Evolutionary conservation across 371 early-diverging fungal species (phyloP).

Genomic region (Choanephora cucurbitarum): DNA sequence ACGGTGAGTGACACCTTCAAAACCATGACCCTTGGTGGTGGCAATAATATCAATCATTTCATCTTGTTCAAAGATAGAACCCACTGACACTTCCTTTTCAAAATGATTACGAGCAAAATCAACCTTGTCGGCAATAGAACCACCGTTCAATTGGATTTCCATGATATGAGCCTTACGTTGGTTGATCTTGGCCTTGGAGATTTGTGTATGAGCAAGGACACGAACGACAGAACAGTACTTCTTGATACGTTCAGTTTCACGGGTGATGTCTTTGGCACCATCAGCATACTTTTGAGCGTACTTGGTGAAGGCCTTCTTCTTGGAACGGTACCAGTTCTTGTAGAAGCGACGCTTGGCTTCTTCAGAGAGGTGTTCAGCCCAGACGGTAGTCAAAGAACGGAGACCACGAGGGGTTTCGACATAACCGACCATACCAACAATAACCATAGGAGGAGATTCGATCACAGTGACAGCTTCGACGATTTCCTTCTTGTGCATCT

Average conservation of each 20-base stretch:
- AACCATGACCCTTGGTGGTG: slow-evolving; percentile 99
- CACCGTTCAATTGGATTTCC: slow-evolving; percentile 99
- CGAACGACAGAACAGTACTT: slow-evolving; percentile 98
- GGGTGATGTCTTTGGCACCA: slow-evolving; percentile 82
- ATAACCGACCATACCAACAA: slow-evolving; percentile 99
- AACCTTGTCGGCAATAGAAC: slow-evolving; percentile 96
- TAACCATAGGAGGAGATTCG: slow-evolving; percentile 97
- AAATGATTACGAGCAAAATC: slow-evolving; percentile 96
- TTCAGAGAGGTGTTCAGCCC: slow-evolving; percentile 98
- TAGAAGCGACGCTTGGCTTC: slow-evolving; percentile 98
- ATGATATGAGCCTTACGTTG: slow-evolving; percentile 99
- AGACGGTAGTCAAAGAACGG: slow-evolving; percentile 95
- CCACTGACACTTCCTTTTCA: slow-evolving; percentile 93
- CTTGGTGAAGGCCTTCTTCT: slow-evolving; percentile 99
- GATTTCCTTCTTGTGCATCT: slow-evolving; percentile 99
- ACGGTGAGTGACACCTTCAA: slow-evolving; percentile 98
- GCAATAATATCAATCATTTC: slow-evolving; percentile 99
- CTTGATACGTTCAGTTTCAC: slow-evolving; percentile 95
- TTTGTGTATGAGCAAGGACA: slow-evolving; percentile 98
- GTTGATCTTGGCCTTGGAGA: slow-evolving; percentile 88
- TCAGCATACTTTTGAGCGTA: slow-evolving; percentile 96
- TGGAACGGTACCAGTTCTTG: slow-evolving; percentile 99
- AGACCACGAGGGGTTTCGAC: slow-evolving; percentile 98
- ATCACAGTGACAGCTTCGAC: slow-evolving; percentile 99
- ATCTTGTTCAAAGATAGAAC: slow-evolving; percentile 92